Evolutionary conservation across 768 basidiomycete genomes (phyloP), one percentile per base, ranked within the genome.

Genomic region (Rhodotorula diobovata): DNA sequence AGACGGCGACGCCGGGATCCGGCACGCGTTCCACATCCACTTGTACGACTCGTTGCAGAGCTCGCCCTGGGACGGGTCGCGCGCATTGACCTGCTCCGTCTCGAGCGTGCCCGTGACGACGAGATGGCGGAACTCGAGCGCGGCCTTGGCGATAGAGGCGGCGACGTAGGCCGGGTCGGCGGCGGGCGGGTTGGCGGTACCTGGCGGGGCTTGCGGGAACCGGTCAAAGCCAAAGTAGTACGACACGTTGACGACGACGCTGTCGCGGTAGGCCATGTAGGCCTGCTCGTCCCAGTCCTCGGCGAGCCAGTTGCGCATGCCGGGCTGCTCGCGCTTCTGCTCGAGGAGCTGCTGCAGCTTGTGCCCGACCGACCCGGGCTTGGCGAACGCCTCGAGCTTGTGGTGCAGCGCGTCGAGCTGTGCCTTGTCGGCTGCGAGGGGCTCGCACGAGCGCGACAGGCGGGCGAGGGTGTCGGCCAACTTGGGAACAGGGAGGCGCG

Each of bases 241-340:
- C 83, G 88, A 91, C 28, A 94, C 92, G 76, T 87, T 89, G 21
- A 93, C 91, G 46, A 98, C 90, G 59, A 96, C 90, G 4, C 93
- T 88, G 76, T 95, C 94, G 35, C 82, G 66, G 74, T 82, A 83
- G 2, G 80, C 79, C 83, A 83, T 83, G 74, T 83, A 83, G 16
- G 94, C 94, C 11, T 80, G 86, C 37, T 94, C 90, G 80, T 97
- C 93, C 94, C 95, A 98, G 94, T 94, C 97, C 61, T 94, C 91
- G 53, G 86, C 85, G 39, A 98, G 84, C 95, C 95, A 98, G 82
- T 85, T 93, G 8, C 34, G 28, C 8, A 57, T 58, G 37, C 53
- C 61, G 35, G 86, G 83, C 0, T 84, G 83, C 0, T 74, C 71
- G 20, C 92, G 90, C 4, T 92, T 86, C 28, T 84, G 84, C 79